These are phyloP conservation scores for Stromatinia cepivora DNA, from an alignment of 2,329 filamentous ascomycete species.

Conservation along the genomic window DNA sequence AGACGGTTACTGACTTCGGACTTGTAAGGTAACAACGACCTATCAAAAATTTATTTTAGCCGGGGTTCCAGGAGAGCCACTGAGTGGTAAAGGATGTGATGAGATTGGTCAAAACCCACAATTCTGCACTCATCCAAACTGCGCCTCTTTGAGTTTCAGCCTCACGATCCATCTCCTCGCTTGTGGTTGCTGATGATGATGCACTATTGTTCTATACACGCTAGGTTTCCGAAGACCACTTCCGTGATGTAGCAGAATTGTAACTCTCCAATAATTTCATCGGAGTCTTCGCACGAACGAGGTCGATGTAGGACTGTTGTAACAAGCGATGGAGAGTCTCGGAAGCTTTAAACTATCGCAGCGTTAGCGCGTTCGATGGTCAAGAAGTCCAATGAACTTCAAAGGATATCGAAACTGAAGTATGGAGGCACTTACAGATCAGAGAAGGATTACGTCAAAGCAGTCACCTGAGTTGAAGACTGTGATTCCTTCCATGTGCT, in stretches of 20 bases:
- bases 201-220: slow-evolving; percentile 64
- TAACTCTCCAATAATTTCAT: slow-evolving; percentile 57
- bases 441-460: too few relatives aligned
- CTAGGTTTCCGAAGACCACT: slow-evolving; percentile 56
- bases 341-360: neutral
- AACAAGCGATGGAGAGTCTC: neutral
- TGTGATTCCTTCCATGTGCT: too few relatives aligned
- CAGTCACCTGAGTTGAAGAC: too few relatives aligned
- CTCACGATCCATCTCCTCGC: too few relatives aligned
- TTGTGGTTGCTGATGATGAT: slow-evolving; percentile 53
- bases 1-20: neutral
- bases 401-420: neutral
- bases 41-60: neutral
- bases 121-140: too few relatives aligned
- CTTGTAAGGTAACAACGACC: neutral
- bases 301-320: neutral
- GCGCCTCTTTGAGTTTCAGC: too few relatives aligned
- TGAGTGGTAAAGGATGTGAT: neutral
- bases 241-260: slow-evolving; percentile 61
- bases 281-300: slow-evolving; percentile 40
- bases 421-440: neutral
- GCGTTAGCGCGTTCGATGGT: neutral
- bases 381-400: neutral
- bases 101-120: too few relatives aligned
- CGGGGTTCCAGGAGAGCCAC: neutral